phyloP scores from a whole-genome alignment of 257 asterid species.

The Datura wrightii region DNA sequence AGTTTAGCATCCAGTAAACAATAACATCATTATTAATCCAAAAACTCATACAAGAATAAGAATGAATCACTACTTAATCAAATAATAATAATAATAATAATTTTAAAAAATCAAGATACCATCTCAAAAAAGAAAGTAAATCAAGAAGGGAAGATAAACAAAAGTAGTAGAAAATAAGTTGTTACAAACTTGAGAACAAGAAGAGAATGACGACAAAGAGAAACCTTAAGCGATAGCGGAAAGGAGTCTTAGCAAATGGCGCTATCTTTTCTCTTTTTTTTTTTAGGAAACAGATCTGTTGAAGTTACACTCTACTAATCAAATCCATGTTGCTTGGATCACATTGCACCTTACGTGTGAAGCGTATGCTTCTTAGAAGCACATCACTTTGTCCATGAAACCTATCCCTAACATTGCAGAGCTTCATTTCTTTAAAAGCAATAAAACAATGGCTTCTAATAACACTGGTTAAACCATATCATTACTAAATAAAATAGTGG shows the following conservation, averaged over 20 bases:
- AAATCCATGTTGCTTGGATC: not conserved
- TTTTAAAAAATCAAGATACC: not conserved
- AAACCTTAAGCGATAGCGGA: not conserved
- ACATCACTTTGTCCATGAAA: constrained; percentile 9
- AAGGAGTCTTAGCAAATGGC: constrained; percentile 20
- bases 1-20: constrained; percentile 1
- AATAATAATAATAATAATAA: not conserved
- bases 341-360: constrained; percentile 1
- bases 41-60: not conserved
- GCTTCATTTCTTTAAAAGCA: constrained; percentile 13
- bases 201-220: not conserved
- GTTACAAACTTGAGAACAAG: constrained; percentile 7
- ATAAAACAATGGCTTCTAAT: not conserved
- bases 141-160: constrained; percentile 17
- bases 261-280: constrained; percentile 4
- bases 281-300: not conserved
- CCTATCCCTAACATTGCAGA: not conserved
- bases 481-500: not conserved
- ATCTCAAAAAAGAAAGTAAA: constrained; percentile 15
- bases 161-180: not conserved
- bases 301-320: constrained; percentile 19
- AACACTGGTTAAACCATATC: not conserved
- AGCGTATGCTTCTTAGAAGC: not conserved
- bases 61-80: constrained; percentile 13
- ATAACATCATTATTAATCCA: constrained; percentile 8